phyloP scores from a whole-genome alignment of 148 eudicot species.

The Cornus controversa region DNA sequence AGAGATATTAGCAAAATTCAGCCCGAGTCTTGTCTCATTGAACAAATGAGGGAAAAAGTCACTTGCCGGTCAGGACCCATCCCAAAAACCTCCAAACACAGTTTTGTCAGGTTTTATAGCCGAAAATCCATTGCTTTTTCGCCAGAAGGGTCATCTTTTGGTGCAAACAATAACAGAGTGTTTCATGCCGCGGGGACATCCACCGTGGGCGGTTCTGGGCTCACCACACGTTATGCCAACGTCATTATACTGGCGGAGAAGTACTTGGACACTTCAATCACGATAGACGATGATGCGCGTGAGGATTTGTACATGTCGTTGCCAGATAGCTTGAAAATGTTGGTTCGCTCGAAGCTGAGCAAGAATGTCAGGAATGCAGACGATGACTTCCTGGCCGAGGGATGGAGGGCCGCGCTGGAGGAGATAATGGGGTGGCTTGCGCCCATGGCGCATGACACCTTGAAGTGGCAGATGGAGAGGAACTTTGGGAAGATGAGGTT shows the following conservation, averaged over 20 bases:
- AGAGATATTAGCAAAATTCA: neutral
- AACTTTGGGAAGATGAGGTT: conserved; percentile 57
- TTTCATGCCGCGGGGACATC: conserved; percentile 60
- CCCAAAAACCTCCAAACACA: conserved; percentile 10
- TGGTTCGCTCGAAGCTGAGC: conserved; percentile 55
- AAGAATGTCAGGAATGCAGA: conserved; percentile 32
- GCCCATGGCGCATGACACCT: conserved; percentile 67
- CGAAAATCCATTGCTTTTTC: conserved; percentile 28
- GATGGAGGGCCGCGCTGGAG: conserved; percentile 67
- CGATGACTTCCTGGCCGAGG: conserved; percentile 47
- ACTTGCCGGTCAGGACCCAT: conserved; percentile 31
- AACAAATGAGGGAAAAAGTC: conserved; percentile 3
- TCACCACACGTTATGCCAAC: conserved; percentile 63
- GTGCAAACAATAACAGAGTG: conserved; percentile 32
- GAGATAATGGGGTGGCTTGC: conserved; percentile 70
- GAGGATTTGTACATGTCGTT: conserved; percentile 56
- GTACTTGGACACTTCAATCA: conserved; percentile 30
- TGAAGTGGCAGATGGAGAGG: conserved; percentile 71
- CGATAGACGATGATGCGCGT: conserved; percentile 39
- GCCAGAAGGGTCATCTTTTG: conserved; percentile 9
- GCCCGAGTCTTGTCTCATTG: conserved; percentile 13
- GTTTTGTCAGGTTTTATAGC: conserved; percentile 57
- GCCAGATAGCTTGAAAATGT: conserved; percentile 48
- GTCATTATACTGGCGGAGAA: conserved; percentile 54
- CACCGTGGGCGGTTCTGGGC: conserved; percentile 75